Evolutionary conservation across 371 early-diverging fungal genomes (phyloP).

Genomic region (Gilbertella persicaria): DNA sequence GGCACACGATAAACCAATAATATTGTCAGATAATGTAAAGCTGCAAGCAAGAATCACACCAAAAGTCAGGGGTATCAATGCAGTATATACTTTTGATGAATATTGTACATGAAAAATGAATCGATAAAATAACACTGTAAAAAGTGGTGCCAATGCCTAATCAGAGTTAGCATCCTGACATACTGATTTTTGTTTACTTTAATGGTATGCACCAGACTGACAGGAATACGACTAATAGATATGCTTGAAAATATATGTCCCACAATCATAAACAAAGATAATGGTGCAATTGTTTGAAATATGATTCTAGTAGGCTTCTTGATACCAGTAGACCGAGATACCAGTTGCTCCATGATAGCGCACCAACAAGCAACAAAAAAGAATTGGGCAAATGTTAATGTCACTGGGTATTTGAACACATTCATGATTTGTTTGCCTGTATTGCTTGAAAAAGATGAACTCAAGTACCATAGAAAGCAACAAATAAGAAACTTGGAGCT

Average conservation of each 20-base stretch:
- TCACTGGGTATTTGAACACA: conserved; percentile 73
- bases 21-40: conserved; percentile 51
- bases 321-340: conserved; percentile 48
- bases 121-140: conserved; percentile 80
- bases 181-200: conserved; percentile 65
- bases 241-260: conserved; percentile 82
- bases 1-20: conserved; percentile 74
- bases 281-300: conserved; percentile 64
- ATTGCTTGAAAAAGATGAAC: conserved; percentile 82
- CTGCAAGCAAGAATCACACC: conserved; percentile 69
- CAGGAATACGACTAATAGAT: conserved; percentile 77
- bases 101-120: conserved; percentile 68
- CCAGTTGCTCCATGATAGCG: conserved; percentile 37
- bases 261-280: conserved; percentile 78
- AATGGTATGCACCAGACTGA: conserved; percentile 88
- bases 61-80: conserved; percentile 79
- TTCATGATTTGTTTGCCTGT: conserved; percentile 78
- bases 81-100: conserved; percentile 67
- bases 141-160: conserved; percentile 88
- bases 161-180: too few relatives aligned
- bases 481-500: conserved; percentile 47
- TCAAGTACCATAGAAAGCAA: conserved; percentile 77
- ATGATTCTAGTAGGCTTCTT: conserved; percentile 57
- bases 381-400: conserved; percentile 81
- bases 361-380: conserved; percentile 64